Conservation (phyloP, 306 rosid genomes). For the Pueraria montana region DNA sequence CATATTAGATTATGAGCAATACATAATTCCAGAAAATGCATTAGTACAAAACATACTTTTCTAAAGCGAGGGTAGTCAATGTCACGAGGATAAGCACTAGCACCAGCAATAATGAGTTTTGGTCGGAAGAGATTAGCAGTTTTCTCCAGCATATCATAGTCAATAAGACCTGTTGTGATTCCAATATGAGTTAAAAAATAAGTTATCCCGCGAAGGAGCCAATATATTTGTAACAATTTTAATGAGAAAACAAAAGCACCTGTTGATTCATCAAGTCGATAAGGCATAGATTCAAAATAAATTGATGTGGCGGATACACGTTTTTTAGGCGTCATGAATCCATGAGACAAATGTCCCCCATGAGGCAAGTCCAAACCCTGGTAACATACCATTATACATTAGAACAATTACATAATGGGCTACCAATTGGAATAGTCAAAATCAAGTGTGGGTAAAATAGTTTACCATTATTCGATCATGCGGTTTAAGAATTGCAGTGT, state of each 20-base stretch:
- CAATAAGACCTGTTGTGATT: constrained; percentile 75
- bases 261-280: constrained; percentile 85
- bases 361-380: constrained; percentile 98
- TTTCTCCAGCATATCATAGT: constrained; percentile 93
- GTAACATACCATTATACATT: constrained; percentile 42
- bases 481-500: constrained; percentile 91
- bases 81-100: constrained; percentile 98
- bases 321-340: constrained; percentile 94
- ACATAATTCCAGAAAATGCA: constrained; percentile 34
- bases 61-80: constrained; percentile 93
- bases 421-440: constrained; percentile 14
- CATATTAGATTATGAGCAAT: constrained; percentile 16
- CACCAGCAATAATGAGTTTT: constrained; percentile 92
- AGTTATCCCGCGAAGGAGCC: constrained; percentile 22
- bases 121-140: constrained; percentile 85
- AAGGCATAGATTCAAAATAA: constrained; percentile 97
- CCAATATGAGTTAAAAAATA: not conserved
- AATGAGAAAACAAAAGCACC: constrained; percentile 56
- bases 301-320: constrained; percentile 93
- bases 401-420: constrained; percentile 29
- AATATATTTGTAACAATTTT: constrained; percentile 9
- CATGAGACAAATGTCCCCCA: constrained; percentile 98
- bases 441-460: constrained; percentile 12
- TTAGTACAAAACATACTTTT: constrained; percentile 63
- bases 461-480: constrained; percentile 95